Conservation (phyloP, 352 stramenopile species). For the Globisporangium camurandrum region DNA sequence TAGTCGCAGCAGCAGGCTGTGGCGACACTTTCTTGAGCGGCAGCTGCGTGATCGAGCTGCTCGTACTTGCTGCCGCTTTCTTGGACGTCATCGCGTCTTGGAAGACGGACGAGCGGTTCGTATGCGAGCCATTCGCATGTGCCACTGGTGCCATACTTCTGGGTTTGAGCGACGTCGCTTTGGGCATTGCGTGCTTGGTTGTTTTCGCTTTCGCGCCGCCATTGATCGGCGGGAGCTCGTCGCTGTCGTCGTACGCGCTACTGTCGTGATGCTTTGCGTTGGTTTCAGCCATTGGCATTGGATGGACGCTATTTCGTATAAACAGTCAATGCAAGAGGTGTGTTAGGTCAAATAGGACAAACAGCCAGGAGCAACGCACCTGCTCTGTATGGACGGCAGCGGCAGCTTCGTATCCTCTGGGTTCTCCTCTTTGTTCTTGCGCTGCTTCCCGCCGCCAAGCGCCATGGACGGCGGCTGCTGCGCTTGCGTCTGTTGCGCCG, state of each 20-base stretch:
- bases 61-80: background rate
- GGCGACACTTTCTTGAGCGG: constrained; percentile 19
- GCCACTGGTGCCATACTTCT: constrained; percentile 13
- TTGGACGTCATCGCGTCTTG: constrained; percentile 12
- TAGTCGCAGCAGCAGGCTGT: constrained; percentile 8
- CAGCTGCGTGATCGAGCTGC: constrained; percentile 13
- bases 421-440: constrained; percentile 44
- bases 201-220: constrained; percentile 10
- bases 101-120: constrained; percentile 24
- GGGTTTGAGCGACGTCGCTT: constrained; percentile 19
- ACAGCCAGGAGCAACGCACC: constrained; percentile 14
- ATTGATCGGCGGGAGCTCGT: constrained; percentile 9
- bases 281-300: constrained; percentile 3
- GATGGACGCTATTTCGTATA: background rate
- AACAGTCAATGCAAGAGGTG: constrained; percentile 1
- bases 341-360: constrained; percentile 1
- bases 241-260: constrained; percentile 2
- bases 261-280: constrained; percentile 1
- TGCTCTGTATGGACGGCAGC: constrained; percentile 46
- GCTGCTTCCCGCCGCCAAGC: constrained; percentile 28
- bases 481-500: constrained; percentile 3
- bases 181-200: constrained; percentile 25
- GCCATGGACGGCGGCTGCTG: constrained; percentile 17
- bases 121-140: constrained; percentile 19
- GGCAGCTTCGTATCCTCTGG: constrained; percentile 33